Evolutionary conservation across 306 rosid species (phyloP).

Genomic region (Pyrus communis): DNA sequence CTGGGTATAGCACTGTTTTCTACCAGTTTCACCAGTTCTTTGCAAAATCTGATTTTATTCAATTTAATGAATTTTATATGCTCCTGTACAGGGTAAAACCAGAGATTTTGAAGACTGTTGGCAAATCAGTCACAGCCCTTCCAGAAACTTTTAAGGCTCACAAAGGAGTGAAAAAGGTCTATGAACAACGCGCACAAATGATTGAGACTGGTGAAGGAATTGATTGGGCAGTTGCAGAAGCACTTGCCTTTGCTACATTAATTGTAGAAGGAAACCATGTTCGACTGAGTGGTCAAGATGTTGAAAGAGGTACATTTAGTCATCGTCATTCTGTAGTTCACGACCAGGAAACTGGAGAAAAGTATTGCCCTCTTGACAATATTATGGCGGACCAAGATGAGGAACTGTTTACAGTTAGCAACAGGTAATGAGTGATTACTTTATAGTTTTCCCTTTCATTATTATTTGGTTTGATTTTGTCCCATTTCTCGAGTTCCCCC

Average conservation of each 20-base stretch:
- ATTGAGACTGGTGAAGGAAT: slow-evolving; percentile 90
- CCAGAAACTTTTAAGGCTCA: slow-evolving; percentile 82
- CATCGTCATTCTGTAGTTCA: slow-evolving; percentile 88
- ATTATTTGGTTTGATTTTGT: not conserved
- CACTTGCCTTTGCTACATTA: slow-evolving; percentile 93
- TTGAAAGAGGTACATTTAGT: slow-evolving; percentile 96
- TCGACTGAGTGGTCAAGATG: slow-evolving; percentile 94
- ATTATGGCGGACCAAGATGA: slow-evolving; percentile 78
- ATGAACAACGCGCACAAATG: slow-evolving; percentile 82
- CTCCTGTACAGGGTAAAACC: slow-evolving; percentile 65
- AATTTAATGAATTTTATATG: slow-evolving; percentile 3
- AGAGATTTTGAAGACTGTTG: slow-evolving; percentile 82
- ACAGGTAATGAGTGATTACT: slow-evolving; percentile 50
- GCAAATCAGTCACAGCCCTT: slow-evolving; percentile 73
- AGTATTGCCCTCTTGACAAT: slow-evolving; percentile 84
- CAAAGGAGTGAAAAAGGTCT: slow-evolving; percentile 82
- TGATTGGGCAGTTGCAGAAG: slow-evolving; percentile 93
- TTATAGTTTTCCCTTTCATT: not conserved
- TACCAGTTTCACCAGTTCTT: not conserved
- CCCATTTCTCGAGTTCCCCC: not conserved
- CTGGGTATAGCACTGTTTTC: slow-evolving; percentile 53
- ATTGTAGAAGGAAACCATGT: slow-evolving; percentile 92
- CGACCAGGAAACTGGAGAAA: slow-evolving; percentile 77
- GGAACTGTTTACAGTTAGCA: slow-evolving; percentile 96
- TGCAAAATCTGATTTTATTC: not conserved